Conservation (phyloP, 129 eudicot species). For the sunflower (Helianthus annuus) region DNA sequence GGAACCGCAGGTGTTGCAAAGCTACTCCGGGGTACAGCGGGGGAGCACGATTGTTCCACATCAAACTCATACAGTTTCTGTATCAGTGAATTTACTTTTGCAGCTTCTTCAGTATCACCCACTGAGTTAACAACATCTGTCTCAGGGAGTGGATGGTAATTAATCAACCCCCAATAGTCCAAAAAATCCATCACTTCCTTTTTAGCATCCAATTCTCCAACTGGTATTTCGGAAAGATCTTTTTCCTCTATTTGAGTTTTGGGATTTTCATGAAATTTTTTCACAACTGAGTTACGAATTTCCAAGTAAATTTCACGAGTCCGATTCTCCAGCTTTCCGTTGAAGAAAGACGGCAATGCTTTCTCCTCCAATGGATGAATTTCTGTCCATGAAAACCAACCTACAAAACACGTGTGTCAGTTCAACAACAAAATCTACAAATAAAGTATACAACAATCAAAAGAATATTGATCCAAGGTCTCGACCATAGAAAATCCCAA, state of each 20-base stretch:
- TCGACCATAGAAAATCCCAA: background rate
- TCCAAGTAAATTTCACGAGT: constrained; percentile 78
- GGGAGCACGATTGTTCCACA: constrained; percentile 52
- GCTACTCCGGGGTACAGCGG: constrained; percentile 46
- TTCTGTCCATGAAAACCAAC: constrained; percentile 95
- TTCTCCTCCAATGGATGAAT: constrained; percentile 81
- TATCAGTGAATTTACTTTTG: constrained; percentile 51
- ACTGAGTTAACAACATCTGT: constrained; percentile 30
- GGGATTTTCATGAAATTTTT: constrained; percentile 67
- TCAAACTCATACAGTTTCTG: constrained; percentile 74
- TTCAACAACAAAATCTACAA: constrained; percentile 6
- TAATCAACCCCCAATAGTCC: constrained; percentile 97
- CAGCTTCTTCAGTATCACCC: constrained; percentile 46
- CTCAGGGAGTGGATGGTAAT: constrained; percentile 79
- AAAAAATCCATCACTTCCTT: constrained; percentile 92
- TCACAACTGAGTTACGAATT: constrained; percentile 85
- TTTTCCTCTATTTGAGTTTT: constrained; percentile 53
- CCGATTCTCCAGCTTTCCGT: constrained; percentile 72
- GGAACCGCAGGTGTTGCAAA: constrained; percentile 47
- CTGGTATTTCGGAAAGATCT: constrained; percentile 71
- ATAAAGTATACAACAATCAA: constrained; percentile 9
- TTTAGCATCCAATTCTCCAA: constrained; percentile 69
- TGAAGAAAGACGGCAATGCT: constrained; percentile 78
- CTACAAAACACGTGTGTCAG: constrained; percentile 40
- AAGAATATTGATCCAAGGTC: constrained; percentile 2